These are phyloP conservation scores for Pittosporum tobira DNA, from an alignment of 129 eudicot genomes.

Conservation along the genomic window DNA sequence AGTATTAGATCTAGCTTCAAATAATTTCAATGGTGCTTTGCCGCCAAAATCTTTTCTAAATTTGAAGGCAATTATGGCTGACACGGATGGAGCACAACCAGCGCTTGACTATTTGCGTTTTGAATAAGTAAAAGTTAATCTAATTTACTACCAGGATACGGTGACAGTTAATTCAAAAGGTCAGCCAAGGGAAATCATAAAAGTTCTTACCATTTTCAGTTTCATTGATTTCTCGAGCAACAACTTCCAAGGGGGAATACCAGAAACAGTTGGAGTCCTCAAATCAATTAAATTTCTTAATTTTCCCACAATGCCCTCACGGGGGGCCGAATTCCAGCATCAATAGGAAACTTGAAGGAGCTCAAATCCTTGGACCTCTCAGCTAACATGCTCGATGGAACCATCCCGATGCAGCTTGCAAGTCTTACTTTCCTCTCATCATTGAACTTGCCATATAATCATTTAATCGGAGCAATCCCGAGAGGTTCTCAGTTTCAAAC, in stretches of 20 bases:
- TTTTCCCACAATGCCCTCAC: constrained; percentile 27
- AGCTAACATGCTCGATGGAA: constrained; percentile 12
- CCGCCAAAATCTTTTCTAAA: background rate
- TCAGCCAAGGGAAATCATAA: constrained; percentile 5
- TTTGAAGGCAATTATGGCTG: constrained; percentile 14
- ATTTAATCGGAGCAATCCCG: constrained; percentile 25
- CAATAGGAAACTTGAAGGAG: constrained; percentile 18
- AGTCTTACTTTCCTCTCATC: constrained; percentile 11
- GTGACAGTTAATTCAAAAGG: constrained; percentile 7
- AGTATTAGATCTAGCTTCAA: constrained; percentile 14
- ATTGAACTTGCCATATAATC: constrained; percentile 28
- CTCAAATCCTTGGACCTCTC: constrained; percentile 24
- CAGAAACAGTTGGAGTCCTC: constrained; percentile 4
- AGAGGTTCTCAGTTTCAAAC: background rate
- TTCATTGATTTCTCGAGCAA: constrained; percentile 16
- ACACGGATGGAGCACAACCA: background rate
- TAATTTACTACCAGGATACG: constrained; percentile 3
- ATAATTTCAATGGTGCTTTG: constrained; percentile 13
- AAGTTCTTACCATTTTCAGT: constrained; percentile 15
- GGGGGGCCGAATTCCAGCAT: constrained; percentile 18
- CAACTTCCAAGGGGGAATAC: constrained; percentile 10
- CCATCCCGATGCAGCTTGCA: constrained; percentile 16
- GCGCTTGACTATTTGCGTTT: background rate
- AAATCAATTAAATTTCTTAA: constrained; percentile 14
- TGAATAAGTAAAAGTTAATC: background rate